phyloP scores from a whole-genome alignment of 495 filamentous ascomycete species.

The Clohesyomyces aquaticus region DNA sequence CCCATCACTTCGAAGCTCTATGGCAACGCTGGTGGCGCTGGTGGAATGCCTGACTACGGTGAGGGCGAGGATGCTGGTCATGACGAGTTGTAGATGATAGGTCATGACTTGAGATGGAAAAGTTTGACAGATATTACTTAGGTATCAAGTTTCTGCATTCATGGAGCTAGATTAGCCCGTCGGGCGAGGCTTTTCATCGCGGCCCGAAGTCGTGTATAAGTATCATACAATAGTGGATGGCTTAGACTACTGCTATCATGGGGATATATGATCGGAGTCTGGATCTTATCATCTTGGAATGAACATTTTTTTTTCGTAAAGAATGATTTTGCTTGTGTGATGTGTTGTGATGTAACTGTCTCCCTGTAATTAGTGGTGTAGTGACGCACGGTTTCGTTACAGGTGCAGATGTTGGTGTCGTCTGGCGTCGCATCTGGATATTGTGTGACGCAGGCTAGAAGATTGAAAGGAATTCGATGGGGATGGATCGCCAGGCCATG shows the following conservation, averaged over 20 bases:
- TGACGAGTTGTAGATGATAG: conserved; percentile 82
- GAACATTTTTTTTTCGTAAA: not conserved
- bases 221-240: conserved; percentile 22
- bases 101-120: conserved; percentile 6
- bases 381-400: too few relatives aligned
- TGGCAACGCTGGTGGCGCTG: conserved; percentile 64
- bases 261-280: conserved; percentile 10
- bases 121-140: conserved; percentile 8
- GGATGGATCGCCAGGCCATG: too few relatives aligned
- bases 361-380: too few relatives aligned
- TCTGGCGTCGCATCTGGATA: too few relatives aligned
- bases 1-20: conserved; percentile 99
- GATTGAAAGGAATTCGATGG: too few relatives aligned
- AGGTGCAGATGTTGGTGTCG: too few relatives aligned
- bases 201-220: conserved; percentile 19
- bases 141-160: conserved; percentile 23
- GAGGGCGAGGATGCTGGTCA: conserved; percentile 78
- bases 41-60: conserved; percentile 57
- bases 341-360: not conserved
- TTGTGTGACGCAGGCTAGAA: too few relatives aligned
- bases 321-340: not conserved
- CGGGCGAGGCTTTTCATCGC: not conserved
- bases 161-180: conserved; percentile 16
- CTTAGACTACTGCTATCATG: conserved; percentile 15
- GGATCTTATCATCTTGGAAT: not conserved